Percentiles rank a stretch among this genome's conserved stretches.
phyloP scores from a whole-genome alignment of 805 yeast species.

The Kluyveromyces siamensis region DNA sequence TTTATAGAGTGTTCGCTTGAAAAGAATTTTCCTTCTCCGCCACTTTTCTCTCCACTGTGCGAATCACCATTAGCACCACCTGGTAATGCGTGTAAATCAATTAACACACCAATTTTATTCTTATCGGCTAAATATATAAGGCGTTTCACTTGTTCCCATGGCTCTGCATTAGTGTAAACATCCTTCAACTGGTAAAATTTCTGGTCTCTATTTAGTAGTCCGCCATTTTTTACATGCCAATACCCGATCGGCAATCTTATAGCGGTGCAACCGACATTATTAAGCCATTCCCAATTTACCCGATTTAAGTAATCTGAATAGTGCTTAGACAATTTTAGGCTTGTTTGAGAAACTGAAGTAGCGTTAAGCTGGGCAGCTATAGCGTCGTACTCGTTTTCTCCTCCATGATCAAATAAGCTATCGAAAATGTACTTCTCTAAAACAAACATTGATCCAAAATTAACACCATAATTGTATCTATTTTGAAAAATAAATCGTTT shows the following conservation, averaged over 20 bases:
- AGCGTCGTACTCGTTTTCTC: conserved; percentile 68
- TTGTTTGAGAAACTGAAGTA: conserved; percentile 47
- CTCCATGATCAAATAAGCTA: conserved; percentile 46
- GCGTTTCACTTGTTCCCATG: conserved; percentile 54
- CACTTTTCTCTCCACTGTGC: conserved; percentile 62
- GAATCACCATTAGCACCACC: conserved; percentile 85
- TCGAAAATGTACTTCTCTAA: conserved; percentile 73
- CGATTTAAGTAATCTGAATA: conserved; percentile 56
- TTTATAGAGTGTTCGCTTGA: conserved; percentile 33
- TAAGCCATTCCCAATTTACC: conserved; percentile 75
- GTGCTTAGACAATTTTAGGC: conserved; percentile 46
- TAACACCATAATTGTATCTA: conserved; percentile 71
- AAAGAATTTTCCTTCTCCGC: conserved; percentile 26
- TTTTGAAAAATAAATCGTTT: conserved; percentile 44
- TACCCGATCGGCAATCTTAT: conserved; percentile 86
- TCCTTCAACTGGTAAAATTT: conserved; percentile 45
- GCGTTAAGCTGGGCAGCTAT: conserved; percentile 40
- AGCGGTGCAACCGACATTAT: conserved; percentile 58
- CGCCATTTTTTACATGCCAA: conserved; percentile 72
- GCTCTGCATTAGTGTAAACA: conserved; percentile 54
- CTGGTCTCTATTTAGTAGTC: conserved; percentile 43
- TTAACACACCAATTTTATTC: conserved; percentile 60
- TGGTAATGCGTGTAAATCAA: conserved; percentile 86
- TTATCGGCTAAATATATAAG: conserved; percentile 51
- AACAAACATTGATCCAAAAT: conserved; percentile 74